phyloP scores from a whole-genome alignment of 2,329 filamentous ascomycete genomes.

The Alternaria arborescens region DNA sequence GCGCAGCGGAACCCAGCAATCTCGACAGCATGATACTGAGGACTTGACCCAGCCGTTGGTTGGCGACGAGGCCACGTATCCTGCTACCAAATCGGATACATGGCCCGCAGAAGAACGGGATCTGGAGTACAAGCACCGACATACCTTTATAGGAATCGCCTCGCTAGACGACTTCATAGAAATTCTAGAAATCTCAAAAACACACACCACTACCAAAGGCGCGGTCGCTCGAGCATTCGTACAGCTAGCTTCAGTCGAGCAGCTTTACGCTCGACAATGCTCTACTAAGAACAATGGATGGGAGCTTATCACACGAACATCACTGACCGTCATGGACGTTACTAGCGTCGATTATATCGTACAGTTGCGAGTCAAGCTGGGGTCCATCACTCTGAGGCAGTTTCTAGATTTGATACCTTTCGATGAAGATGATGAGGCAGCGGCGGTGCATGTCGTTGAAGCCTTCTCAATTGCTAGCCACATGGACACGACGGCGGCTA shows the following conservation, averaged over 20 bases:
- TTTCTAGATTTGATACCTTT: slow-evolving; percentile 35
- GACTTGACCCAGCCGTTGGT: neutral
- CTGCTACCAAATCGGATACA: neutral
- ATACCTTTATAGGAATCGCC: slow-evolving; percentile 42
- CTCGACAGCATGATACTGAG: neutral
- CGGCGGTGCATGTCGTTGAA: slow-evolving; percentile 24
- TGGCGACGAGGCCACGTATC: neutral
- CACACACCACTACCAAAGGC: slow-evolving; percentile 18
- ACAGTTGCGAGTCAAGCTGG: slow-evolving; percentile 34
- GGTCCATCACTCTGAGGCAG: slow-evolving; percentile 32
- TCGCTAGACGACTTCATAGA: slow-evolving; percentile 39
- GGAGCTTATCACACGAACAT: slow-evolving; percentile 33
- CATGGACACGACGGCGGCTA: slow-evolving; percentile 23
- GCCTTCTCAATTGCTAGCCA: slow-evolving; percentile 36
- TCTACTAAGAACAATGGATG: slow-evolving; percentile 28
- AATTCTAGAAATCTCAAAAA: slow-evolving; percentile 23
- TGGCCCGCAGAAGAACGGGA: slow-evolving; percentile 26
- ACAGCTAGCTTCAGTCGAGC: slow-evolving; percentile 31
- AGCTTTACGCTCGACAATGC: slow-evolving; percentile 32
- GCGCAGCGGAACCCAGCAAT: neutral
- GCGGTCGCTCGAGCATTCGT: slow-evolving; percentile 32
- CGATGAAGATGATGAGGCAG: slow-evolving; percentile 15
- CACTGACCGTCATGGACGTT: slow-evolving; percentile 20
- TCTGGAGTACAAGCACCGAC: slow-evolving; percentile 42
- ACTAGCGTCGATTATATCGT: slow-evolving; percentile 28